A percentile compares a stretch with the other conserved stretches of the same genome.
These are phyloP conservation scores for Fusarium marasasianum DNA, from an alignment of 2,329 filamentous ascomycete species.

Conservation along the genomic window DNA sequence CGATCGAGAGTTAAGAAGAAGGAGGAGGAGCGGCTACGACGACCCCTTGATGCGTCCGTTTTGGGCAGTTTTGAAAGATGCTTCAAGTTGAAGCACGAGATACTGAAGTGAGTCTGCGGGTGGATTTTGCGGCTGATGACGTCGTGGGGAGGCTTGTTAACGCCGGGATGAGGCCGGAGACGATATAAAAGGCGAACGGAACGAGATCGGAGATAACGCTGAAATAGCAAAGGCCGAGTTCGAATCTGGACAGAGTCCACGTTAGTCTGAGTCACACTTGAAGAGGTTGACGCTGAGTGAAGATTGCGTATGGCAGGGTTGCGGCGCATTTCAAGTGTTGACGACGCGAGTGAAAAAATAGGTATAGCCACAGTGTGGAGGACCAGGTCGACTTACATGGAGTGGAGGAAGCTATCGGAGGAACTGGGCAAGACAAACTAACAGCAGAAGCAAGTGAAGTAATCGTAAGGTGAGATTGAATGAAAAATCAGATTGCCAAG, in stretches of 20 bases:
- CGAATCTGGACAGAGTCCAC: conserved; percentile 32
- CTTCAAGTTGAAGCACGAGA: conserved; percentile 38
- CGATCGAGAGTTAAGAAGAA: conserved; percentile 61
- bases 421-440: conserved; percentile 15
- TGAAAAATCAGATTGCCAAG: conserved; percentile 36
- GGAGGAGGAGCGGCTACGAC: conserved; percentile 55
- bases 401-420: not conserved
- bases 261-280: conserved; percentile 36
- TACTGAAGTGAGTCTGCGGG: conserved; percentile 29
- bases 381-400: conserved; percentile 10
- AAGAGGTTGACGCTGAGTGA: conserved; percentile 15
- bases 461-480: conserved; percentile 17
- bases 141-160: conserved; percentile 40
- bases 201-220: conserved; percentile 39
- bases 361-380: conserved; percentile 15
- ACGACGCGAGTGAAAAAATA: conserved; percentile 21
- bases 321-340: conserved; percentile 37
- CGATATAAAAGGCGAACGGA: conserved; percentile 31
- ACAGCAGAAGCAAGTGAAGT: conserved; percentile 22
- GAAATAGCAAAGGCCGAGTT: conserved; percentile 30
- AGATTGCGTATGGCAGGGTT: conserved; percentile 22
- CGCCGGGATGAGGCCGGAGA: conserved; percentile 38
- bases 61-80: conserved; percentile 52
- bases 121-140: conserved; percentile 43
- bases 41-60: conserved; percentile 61